phyloP scores from a whole-genome alignment of 1,284 basidiomycete species.

The Rhodotorula sp. region DNA sequence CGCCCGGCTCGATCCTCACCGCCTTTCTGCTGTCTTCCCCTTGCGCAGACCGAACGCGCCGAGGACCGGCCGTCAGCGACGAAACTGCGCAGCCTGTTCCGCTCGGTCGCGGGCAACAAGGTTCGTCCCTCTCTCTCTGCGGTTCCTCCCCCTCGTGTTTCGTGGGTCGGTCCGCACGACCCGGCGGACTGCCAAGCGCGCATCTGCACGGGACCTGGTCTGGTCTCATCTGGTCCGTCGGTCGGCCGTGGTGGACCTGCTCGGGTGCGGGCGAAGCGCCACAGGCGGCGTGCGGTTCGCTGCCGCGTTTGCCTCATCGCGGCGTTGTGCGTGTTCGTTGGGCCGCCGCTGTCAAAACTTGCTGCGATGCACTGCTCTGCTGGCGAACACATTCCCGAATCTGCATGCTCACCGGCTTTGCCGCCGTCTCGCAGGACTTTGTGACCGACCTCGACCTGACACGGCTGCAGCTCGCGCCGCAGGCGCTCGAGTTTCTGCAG shows the following conservation, averaged over 20 bases:
- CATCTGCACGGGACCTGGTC: too few relatives aligned
- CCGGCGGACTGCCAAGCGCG: too few relatives aligned
- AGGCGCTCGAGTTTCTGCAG: slow-evolving; percentile 74
- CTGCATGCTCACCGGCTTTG: neutral
- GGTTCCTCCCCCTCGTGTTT: slow-evolving; percentile 2
- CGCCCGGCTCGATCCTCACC: neutral
- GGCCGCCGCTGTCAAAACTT: too few relatives aligned
- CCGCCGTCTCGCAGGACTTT: slow-evolving; percentile 63
- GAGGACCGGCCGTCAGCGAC: slow-evolving; percentile 93
- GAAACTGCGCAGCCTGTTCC: slow-evolving; percentile 90
- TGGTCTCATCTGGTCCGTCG: too few relatives aligned
- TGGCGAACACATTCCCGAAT: neutral
- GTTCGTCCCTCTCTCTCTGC: slow-evolving; percentile 53
- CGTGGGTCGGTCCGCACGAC: neutral
- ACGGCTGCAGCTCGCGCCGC: slow-evolving; percentile 76
- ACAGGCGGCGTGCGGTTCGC: too few relatives aligned
- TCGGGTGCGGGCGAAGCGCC: too few relatives aligned
- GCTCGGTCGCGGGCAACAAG: slow-evolving; percentile 87
- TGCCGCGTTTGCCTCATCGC: too few relatives aligned
- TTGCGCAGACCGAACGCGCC: slow-evolving; percentile 78
- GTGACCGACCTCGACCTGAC: slow-evolving; percentile 91
- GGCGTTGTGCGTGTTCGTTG: too few relatives aligned
- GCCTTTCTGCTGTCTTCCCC: neutral
- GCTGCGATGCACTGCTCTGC: too few relatives aligned
- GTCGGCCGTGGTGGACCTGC: too few relatives aligned